Base-by-base conservation (phyloP, 345 rosid species). In the Geranium brycei region DNA sequence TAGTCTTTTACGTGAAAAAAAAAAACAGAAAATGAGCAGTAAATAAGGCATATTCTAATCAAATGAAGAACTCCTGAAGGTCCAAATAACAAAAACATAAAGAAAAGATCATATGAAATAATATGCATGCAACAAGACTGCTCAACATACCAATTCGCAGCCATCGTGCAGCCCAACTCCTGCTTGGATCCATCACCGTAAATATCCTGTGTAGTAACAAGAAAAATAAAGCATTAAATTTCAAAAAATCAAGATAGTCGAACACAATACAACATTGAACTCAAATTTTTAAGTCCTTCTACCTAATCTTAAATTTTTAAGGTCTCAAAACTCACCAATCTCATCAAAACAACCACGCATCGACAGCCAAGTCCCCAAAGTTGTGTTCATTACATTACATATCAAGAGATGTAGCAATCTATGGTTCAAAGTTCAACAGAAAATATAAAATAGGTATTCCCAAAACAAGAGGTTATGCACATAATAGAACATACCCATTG, bases 151-250 rank as follows among this genome's bases (percentile, higher is more conserved):
- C 90, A 60, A 88, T 88, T 71, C 97, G 79, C 71, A 90, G 71
- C 99, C 99, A 92, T 51, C 99, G 88, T 66, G 97, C 99, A 31
- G 96, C 96, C 99, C 96, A 93, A 71, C 96, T 90, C 77, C 97
- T 82, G 68, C 68, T 65, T 14, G 96, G 99, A 71, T 93, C 99
- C 96, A 90, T 90, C 64, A 93, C 91, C 68, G 99, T 85, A 73
- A 93, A 90, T 68, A 90, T 87, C 69, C 97, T 87, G 69, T 72
- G 56, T 66, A 62, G 67, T 1, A 12, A 40, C 64, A 53, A 47
- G 35, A 62, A 47, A 23, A 60, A 30, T 31, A 63, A 0, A 31
- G 18, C 32, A 66, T 61, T 15, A 4, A 14, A 64, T 19, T 4
- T 58, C 16, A 18, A 32, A 23, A 30, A 31, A 58, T 40, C 17